Evolutionary conservation across 78 protist species (phyloP).

Genomic region (Chrysochromulina parva): DNA sequence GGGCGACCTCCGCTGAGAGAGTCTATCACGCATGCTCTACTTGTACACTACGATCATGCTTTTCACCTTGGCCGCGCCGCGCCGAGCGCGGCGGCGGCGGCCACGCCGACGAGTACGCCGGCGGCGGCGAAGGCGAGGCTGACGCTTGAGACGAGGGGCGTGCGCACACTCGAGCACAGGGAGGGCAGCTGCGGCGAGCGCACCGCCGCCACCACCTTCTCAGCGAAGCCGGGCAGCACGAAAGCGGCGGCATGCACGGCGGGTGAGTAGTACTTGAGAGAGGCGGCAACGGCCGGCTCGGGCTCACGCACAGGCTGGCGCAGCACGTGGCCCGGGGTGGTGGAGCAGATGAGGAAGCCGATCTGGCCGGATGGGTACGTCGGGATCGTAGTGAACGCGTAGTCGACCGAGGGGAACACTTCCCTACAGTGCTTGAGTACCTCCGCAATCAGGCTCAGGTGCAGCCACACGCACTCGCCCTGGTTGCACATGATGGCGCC

Average conservation of each 20-base stretch:
- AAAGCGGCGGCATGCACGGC: conserved; percentile 83
- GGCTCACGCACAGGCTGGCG: background rate
- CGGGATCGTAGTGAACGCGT: conserved; percentile 15
- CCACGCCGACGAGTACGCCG: background rate
- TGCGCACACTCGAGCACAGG: background rate
- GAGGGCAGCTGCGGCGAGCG: background rate
- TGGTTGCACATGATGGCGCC: conserved; percentile 89
- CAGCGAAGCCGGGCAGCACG: conserved; percentile 89
- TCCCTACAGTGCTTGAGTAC: conserved; percentile 49
- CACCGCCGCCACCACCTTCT: background rate
- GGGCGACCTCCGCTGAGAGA: no score
- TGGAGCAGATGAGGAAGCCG: background rate
- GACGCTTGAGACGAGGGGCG: background rate
- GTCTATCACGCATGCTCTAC: no score
- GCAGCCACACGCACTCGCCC: conserved; percentile 81
- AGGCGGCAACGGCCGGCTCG: background rate
- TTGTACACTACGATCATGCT: no score
- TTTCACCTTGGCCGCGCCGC: no score
- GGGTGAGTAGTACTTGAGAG: conserved; percentile 82
- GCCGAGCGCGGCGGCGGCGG: background rate
- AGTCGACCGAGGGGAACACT: conserved; percentile 52
- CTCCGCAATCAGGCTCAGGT: conserved; percentile 73
- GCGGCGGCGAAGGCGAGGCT: background rate
- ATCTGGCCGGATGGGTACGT: conserved; percentile 25
- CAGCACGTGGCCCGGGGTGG: background rate